These are phyloP conservation scores for Paraphaeosphaeria sporulosa DNA, from an alignment of 2,329 filamentous ascomycete species.

Conservation along the genomic window DNA sequence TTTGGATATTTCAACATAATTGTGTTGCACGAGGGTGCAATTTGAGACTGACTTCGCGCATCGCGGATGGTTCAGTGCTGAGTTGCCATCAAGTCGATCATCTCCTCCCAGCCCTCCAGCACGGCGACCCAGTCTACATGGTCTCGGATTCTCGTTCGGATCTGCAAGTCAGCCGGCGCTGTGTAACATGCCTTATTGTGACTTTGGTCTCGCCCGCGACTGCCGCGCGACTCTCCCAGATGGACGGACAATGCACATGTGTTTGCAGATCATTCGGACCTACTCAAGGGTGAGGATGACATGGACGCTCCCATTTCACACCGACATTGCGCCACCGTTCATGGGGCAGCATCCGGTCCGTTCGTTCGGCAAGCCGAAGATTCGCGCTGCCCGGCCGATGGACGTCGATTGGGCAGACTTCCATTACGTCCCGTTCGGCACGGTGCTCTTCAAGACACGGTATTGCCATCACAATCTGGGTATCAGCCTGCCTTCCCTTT, in stretches of 20 bases:
- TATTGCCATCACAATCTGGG: not conserved
- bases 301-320: not conserved
- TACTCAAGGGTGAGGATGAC: not conserved
- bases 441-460: not conserved
- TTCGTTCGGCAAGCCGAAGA: constrained; percentile 17
- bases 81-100: not conserved
- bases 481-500: constrained; percentile 9
- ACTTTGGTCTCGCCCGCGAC: not conserved
- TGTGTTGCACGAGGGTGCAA: not conserved
- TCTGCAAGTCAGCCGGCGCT: constrained; percentile 10
- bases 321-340: constrained; percentile 16
- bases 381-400: not conserved
- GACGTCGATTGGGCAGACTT: constrained; percentile 11
- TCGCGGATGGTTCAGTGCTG: too few relatives aligned
- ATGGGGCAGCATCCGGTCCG: not conserved
- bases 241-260: not conserved
- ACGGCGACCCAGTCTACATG: not conserved
- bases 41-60: not conserved
- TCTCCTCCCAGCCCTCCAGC: not conserved
- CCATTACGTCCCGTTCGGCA: constrained; percentile 8
- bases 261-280: constrained; percentile 1
- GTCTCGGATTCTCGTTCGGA: not conserved
- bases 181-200: constrained; percentile 5
- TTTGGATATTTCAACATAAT: constrained; percentile 3
- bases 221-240: not conserved